Evolutionary conservation across 352 stramenopile species (phyloP), one percentile per base, ranked within the genome.

Genomic region (Phytophthora cajani): DNA sequence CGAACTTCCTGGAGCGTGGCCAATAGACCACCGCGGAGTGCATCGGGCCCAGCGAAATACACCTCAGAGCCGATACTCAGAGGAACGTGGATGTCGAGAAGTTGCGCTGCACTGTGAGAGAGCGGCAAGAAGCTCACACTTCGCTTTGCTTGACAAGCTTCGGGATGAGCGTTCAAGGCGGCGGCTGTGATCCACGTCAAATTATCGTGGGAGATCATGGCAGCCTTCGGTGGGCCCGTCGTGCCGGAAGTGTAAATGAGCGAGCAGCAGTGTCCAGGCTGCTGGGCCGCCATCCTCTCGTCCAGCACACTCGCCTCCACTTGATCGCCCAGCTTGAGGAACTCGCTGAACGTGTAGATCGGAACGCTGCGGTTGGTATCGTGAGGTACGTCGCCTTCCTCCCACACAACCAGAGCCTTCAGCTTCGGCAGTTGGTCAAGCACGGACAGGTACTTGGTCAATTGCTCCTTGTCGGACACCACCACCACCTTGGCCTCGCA

Each of bases 171-270:
- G 57, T 88, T 83, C 51, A 88, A 73, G 16, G 87, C 64, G 46
- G 74, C 76, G 52, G 81, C 83, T 25, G 84, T 76, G 9, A 80
- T 89, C 85, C 85, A 93, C 19, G 84, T 89, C 52, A 91, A 83
- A 61, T 90, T 90, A 71, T 92, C 84, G 63, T 92, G 82, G 17
- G 82, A 90, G 72, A 92, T 84, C 84, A 92, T 90, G 42, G 90
- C 84, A 66, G 75, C 84, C 71, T 92, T 92, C 21, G 84, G 77
- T 25, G 76, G 73, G 14, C 84, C 84, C 6, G 84, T 92, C 32
- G 84, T 90, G 32, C 94, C 94, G 2, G 87, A 97, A 36, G 92
- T 98, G 82, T 98, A 98, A 65, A 98, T 95, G 19, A 98, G 74
- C 40, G 89, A 93, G 51, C 80, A 87, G 72, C 88, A 92, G 66